These are phyloP conservation scores for Annulohypoxylon nitens DNA, from an alignment of 495 filamentous ascomycete species.

Conservation along the genomic window DNA sequence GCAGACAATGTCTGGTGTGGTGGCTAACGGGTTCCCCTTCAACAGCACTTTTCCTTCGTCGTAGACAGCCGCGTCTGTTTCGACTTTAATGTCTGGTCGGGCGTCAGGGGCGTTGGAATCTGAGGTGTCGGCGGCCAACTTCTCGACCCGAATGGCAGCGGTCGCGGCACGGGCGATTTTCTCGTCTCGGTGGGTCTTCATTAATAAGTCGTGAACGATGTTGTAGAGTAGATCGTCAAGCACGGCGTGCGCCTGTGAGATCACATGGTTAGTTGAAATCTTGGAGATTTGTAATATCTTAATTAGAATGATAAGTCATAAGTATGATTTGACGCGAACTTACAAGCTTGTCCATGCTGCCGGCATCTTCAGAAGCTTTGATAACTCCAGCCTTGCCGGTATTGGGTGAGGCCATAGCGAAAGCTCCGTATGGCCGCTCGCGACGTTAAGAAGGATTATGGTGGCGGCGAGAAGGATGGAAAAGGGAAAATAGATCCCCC, in stretches of 20 bases:
- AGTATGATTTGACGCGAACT: constrained; percentile 42
- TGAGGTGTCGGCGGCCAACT: constrained; percentile 69
- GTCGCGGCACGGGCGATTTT: constrained; percentile 78
- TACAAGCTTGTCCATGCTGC: constrained; percentile 61
- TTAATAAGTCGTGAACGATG: constrained; percentile 76
- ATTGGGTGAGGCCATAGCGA: constrained; percentile 56
- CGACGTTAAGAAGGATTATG: constrained; percentile 16
- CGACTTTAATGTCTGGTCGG: constrained; percentile 66
- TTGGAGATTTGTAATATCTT: constrained; percentile 21
- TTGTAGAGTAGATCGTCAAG: constrained; percentile 79
- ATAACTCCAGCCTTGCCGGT: constrained; percentile 65
- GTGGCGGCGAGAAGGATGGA: constrained; percentile 2
- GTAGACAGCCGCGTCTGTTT: constrained; percentile 78
- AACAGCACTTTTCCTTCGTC: constrained; percentile 78
- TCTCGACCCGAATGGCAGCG: constrained; percentile 77
- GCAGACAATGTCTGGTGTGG: constrained; percentile 77
- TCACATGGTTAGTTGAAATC: constrained; percentile 32
- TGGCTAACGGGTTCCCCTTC: constrained; percentile 81
- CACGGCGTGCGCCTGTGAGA: constrained; percentile 63
- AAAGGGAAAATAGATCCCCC: constrained; percentile 1
- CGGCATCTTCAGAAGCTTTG: constrained; percentile 57
- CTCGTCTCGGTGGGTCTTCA: constrained; percentile 80
- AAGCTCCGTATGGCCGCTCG: constrained; percentile 18
- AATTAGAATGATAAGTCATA: constrained; percentile 23
- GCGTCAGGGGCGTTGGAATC: constrained; percentile 58